Evolutionary conservation across 768 basidiomycete genomes (phyloP), one percentile per base, ranked within the genome.

Genomic region (Krasilnikovozyma curviuscula): DNA sequence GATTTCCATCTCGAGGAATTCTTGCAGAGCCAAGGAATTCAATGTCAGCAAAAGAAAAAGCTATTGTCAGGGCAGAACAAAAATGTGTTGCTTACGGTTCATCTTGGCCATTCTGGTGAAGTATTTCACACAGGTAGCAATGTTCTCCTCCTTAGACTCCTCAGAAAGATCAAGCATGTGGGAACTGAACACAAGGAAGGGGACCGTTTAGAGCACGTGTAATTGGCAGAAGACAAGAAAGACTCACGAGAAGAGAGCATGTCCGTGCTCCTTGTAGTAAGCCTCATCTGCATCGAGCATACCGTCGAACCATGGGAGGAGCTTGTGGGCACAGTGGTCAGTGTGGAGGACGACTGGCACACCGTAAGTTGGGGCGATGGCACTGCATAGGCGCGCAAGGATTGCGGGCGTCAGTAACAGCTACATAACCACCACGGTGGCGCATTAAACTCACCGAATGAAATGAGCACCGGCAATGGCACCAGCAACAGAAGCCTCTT

Each of bases 1-100:
- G 65, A 98, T 98, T 69, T 98, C 93, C 93, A 98, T 98, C 75
- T 98, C 93, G 65, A 98, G 84, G 85, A 85, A 98, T 53, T 84
- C 56, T 61, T 13, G 13, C 16, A n/a, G 28, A 23, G 23, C 18
- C 12, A 37, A 34, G 18, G 21, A 21, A 25, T 14, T 18, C 16
- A 14, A 32, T 4, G 30, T 21, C 31, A 33, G 34, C 28, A 31
- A 18, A 23, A 8, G 18, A 30, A 39, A 29, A 21, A 44, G 19
- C 16, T 5, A 24, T 37, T 14, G 43, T 8, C 5, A 9, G 13
- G 18, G 29, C 25, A 5, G 13, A 12, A 25, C n/a, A 9, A 10
- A 31, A 19, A 29, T 9, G 4, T 19, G 18, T n/a, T 13, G 57
- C 60, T 54, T 37, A 63, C 61, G 69, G 44, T 83, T 81, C 61